Conservation (phyloP, 108 stramenopile genomes). For the Cylindrotheca fusiformis region DNA sequence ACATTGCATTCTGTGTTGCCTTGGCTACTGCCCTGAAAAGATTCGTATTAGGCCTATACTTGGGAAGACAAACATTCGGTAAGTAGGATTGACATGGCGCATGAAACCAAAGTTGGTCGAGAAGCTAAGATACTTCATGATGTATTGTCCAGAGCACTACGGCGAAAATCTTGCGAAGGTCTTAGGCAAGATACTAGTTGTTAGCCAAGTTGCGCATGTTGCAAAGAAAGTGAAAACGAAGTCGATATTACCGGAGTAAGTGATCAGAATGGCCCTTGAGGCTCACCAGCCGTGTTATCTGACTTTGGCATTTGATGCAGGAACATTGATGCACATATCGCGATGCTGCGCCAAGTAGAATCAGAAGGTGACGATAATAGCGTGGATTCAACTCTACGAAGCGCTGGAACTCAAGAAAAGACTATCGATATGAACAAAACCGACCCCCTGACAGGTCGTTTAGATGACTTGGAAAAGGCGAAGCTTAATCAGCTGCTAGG, state of each 20-base stretch:
- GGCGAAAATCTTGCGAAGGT: slow-evolving; percentile 50
- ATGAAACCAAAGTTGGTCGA: not conserved
- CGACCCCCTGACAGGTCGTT: slow-evolving; percentile 10
- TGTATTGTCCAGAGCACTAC: slow-evolving; percentile 31
- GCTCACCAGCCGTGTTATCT: no score
- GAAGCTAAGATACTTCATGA: not conserved
- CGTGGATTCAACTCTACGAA: no score
- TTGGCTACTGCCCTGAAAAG: slow-evolving; percentile 53
- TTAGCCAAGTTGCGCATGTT: slow-evolving; percentile 49
- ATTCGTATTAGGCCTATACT: slow-evolving; percentile 46
- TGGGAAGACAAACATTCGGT: slow-evolving; percentile 55
- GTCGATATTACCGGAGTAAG: not conserved
- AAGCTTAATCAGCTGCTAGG: slow-evolving; percentile 19
- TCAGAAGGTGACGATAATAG: no score
- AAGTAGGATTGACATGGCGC: slow-evolving; percentile 9
- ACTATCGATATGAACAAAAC: not conserved
- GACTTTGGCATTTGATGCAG: no score
- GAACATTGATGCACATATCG: no score
- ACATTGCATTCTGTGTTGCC: slow-evolving; percentile 36
- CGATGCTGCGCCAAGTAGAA: no score
- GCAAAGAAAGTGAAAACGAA: slow-evolving; percentile 5
- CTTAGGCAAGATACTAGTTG: slow-evolving; percentile 62
- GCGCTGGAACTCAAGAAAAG: not conserved
- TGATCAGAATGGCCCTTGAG: no score
- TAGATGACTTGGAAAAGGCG: slow-evolving; percentile 1